Evolutionary conservation across 1,284 basidiomycete genomes (phyloP).

Genomic region (Xerocomus minutiporus): DNA sequence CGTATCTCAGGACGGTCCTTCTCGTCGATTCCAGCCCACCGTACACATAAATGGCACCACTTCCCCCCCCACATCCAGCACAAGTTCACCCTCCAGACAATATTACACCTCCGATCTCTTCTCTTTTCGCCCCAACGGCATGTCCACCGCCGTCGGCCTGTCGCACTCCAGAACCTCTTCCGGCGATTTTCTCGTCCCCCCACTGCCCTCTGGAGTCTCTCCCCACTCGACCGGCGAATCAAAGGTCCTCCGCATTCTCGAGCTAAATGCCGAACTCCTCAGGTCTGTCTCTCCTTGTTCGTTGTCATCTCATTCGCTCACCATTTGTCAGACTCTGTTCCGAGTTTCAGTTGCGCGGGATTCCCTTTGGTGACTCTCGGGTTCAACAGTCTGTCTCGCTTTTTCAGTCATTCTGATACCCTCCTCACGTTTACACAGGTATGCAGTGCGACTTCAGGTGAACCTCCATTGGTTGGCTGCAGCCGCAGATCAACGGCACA

Average conservation of each 20-base stretch:
- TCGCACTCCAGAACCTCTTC: conserved; percentile 31
- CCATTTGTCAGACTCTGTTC: conserved; percentile 43
- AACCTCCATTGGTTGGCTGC: conserved; percentile 67
- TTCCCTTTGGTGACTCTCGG: conserved; percentile 46
- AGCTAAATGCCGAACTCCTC: conserved; percentile 62
- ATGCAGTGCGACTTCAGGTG: conserved; percentile 51
- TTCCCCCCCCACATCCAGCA: conserved; percentile 20
- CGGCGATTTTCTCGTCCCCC: conserved; percentile 22
- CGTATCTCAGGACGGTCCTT: conserved; percentile 9
- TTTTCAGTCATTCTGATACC: background rate
- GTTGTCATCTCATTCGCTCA: background rate
- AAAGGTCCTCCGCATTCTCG: conserved; percentile 56
- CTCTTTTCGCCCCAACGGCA: conserved; percentile 20
- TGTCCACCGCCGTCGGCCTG: conserved; percentile 1
- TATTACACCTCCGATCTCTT: conserved; percentile 11
- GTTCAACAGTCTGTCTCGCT: conserved; percentile 51
- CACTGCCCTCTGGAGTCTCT: conserved; percentile 18
- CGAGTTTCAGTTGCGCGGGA: conserved; percentile 52
- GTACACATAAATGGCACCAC: conserved; percentile 22
- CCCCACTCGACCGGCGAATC: conserved; percentile 31
- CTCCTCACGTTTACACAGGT: conserved; percentile 40
- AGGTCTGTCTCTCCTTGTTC: conserved; percentile 42
- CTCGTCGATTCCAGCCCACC: conserved; percentile 13
- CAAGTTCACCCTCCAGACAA: conserved; percentile 23
- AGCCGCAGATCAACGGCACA: conserved; percentile 52